These are phyloP conservation scores for Trichoderma koningiopsis DNA, from an alignment of 2,329 filamentous ascomycete genomes.

Conservation along the genomic window DNA sequence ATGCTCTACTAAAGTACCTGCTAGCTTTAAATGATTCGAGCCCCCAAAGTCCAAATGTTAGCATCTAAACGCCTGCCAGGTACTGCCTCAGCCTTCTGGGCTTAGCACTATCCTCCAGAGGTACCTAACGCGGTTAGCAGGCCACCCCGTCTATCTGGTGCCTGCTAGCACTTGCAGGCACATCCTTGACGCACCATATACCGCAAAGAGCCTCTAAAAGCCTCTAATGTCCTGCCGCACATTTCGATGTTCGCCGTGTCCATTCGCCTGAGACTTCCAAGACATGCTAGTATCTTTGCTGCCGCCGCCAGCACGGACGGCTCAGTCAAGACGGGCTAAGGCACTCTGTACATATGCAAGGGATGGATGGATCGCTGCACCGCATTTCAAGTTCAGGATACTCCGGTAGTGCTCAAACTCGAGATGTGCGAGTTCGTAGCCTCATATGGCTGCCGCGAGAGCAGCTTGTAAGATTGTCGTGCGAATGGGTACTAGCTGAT, in stretches of 20 bases:
- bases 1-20: not conserved
- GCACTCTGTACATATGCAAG: not conserved
- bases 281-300: not conserved
- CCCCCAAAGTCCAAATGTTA: not conserved
- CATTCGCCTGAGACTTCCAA: not conserved
- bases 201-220: conserved; percentile 5
- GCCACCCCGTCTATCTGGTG: not conserved
- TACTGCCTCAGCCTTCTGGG: not conserved
- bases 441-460: not conserved
- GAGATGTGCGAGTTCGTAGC: not conserved
- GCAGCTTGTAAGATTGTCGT: not conserved
- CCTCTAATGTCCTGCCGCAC: not conserved
- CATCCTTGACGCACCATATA: not conserved
- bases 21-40: not conserved
- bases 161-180: not conserved
- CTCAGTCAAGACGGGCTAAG: not conserved
- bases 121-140: not conserved
- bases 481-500: not conserved
- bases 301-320: not conserved
- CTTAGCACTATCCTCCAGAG: not conserved
- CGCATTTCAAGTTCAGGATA: not conserved
- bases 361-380: not conserved
- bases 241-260: not conserved
- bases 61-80: not conserved
- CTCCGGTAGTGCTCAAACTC: not conserved